Percentiles rank a stretch among this genome's conserved stretches.
These are phyloP conservation scores for Strobilomyces dryophilus DNA, from an alignment of 768 basidiomycete genomes.

Conservation along the genomic window DNA sequence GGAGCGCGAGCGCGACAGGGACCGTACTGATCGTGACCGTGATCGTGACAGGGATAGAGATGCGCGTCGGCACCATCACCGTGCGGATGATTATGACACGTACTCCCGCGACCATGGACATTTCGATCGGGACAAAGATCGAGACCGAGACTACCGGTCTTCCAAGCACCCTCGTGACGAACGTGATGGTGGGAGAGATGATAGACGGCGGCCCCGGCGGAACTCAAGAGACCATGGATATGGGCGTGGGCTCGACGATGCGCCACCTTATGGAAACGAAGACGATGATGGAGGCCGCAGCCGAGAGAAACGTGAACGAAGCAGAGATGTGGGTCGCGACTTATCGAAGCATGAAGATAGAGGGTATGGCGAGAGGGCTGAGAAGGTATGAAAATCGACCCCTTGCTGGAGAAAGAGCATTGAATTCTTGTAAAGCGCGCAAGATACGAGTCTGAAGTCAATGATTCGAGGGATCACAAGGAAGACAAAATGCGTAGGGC, in stretches of 20 bases:
- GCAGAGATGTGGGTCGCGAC: conserved; percentile 35
- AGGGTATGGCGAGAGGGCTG: conserved; percentile 51
- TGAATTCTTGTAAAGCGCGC: conserved; percentile 40
- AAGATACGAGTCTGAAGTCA: conserved; percentile 47
- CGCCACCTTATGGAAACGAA: conserved; percentile 33
- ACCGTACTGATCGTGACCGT: conserved; percentile 40
- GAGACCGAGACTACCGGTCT: conserved; percentile 39
- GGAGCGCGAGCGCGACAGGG: conserved; percentile 41
- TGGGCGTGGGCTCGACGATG: conserved; percentile 49
- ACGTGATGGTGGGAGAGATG: conserved; percentile 51
- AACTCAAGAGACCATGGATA: conserved; percentile 37
- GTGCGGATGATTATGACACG: conserved; percentile 32
- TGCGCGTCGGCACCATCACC: conserved; percentile 31
- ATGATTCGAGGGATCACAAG: conserved; percentile 41
- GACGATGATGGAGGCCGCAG: conserved; percentile 36
- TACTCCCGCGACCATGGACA: conserved; percentile 33
- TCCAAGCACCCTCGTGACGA: conserved; percentile 52
- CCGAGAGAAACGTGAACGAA: conserved; percentile 47
- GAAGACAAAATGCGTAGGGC: conserved; percentile 43
- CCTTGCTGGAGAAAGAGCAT: neutral
- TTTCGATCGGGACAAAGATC: conserved; percentile 33
- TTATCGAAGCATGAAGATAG: conserved; percentile 40
- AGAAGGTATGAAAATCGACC: conserved; percentile 49
- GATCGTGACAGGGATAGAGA: conserved; percentile 43
- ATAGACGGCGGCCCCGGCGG: conserved; percentile 42